Evolutionary conservation across 148 eudicot genomes (phyloP), one percentile per base, ranked within the genome.

Genomic region (Nyssa sinensis): DNA sequence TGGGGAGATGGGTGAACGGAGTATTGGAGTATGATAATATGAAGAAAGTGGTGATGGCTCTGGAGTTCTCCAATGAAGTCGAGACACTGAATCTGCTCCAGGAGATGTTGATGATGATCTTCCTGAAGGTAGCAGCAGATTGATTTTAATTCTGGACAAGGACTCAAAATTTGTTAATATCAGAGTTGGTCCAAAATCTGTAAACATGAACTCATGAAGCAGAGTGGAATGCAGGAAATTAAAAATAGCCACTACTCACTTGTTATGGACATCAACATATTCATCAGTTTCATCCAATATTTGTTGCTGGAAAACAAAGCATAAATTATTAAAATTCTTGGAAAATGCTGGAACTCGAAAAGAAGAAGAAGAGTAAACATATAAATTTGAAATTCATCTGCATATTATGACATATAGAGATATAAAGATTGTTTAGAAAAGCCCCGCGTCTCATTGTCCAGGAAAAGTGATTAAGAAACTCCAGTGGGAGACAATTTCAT

Each of bases 261-360:
- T 89, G 83, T 89, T 82, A 80, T 89, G 89, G 74, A 86, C 86
- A 47, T 92, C 94, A 61, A 87, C 85, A 53, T 87, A 90, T 66
- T 85, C 91, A 51, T 92, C 93, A 23, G 94, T 90, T 81, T 92
- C 97, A 71, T 92, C 95, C 71, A 67, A 77, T 8, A 92, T 92
- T 76, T 88, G 87, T 71, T 85, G 93, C 95, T 90, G 71, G 37
- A 82, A 68, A 53, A 69, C 7, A 57, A 70, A 32, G 27, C 33
- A 61, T 32, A 31, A 49, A 17, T 31, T n/a, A n/a, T n/a, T n/a
- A n/a, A n/a, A n/a, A n/a, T n/a, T n/a, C n/a, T n/a, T n/a, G n/a
- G n/a, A n/a, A n/a, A n/a, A n/a, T n/a, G n/a, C n/a, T n/a, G n/a
- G n/a, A n/a, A n/a, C n/a, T n/a, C n/a, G n/a, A n/a, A n/a, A n/a